These are phyloP conservation scores for Colletotrichum sp. DNA, from an alignment of 2,329 filamentous ascomycete genomes.

Conservation along the genomic window DNA sequence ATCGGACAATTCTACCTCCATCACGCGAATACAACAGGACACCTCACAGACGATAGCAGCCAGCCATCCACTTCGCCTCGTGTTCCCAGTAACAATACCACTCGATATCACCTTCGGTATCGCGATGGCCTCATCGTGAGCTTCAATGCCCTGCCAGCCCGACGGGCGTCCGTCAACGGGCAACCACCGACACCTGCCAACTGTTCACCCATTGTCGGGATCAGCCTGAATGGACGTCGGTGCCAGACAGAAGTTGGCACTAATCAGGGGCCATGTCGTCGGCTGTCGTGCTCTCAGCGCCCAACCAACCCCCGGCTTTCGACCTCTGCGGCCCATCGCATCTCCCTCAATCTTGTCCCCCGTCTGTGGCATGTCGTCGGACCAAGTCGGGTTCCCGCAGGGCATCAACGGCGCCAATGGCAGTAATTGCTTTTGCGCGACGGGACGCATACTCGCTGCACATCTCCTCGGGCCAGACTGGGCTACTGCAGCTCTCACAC, in stretches of 20 bases:
- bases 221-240: neutral
- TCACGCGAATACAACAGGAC: neutral
- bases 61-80: neutral
- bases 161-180: neutral
- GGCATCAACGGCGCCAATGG: neutral
- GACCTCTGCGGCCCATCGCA: neutral
- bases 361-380: slow-evolving; percentile 6
- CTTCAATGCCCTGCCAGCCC: neutral
- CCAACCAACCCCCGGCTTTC: slow-evolving; percentile 7
- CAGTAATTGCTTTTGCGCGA: neutral
- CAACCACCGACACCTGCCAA: neutral
- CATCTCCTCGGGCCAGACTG: slow-evolving; percentile 4
- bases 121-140: slow-evolving; percentile 7
- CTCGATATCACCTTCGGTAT: neutral
- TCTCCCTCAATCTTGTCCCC: neutral
- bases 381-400: slow-evolving; percentile 7
- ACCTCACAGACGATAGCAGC: neutral
- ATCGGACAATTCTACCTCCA: neutral
- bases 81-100: neutral
- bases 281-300: neutral
- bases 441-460: neutral
- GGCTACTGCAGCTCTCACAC: slow-evolving; percentile 13
- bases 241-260: neutral
- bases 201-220: neutral
- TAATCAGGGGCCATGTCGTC: neutral